Base-by-base conservation (phyloP, 441 rosid genomes). In the Bruguiera hainesii region DNA sequence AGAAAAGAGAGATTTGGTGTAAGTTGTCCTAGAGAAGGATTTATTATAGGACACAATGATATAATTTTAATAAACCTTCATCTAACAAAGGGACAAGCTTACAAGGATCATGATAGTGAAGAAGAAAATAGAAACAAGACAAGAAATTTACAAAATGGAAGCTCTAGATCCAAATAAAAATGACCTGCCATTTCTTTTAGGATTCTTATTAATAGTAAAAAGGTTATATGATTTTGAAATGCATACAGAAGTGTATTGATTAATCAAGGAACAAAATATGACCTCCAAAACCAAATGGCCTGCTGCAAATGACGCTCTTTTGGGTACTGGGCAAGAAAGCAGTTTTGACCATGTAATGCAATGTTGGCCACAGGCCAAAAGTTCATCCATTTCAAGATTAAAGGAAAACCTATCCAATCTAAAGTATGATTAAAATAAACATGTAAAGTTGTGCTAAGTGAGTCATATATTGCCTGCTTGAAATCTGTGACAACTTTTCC, bases 381-480 rank as follows among this genome's bases (percentile, higher is more conserved):
- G 20, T 18, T 19, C 4, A 33, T 28, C 31, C 29, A 58, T 16
- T 58, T 25, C 60, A 25, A 56, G 5, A 21, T 35, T 16, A 30
- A 33, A 21, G 31, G 31, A 53, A 33, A 9, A n/a, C 26, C 60
- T 7, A 21, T 50, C n/a, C 46, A 56, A 28, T 56, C 55, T 37
- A 19, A 50, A 19, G 52, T 13, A 31, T 25, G 16, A 5, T 65
- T 39, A 35, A 53, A 56, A 53, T 61, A 37, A 11, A 25, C 7
- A 16, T 13, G 56, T 11, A 29, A 61, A 42, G 48, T 37, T 56
- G 26, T 21, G 11, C 50, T 8, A 42, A 70, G 66, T 67, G 7
- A n/a, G 29, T 68, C 35, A 56, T 60, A 63, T 71, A 29, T 65
- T 86, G 82, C 98, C 94, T 89, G 98, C 83, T 85, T 81, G 74